Base-by-base conservation (phyloP, 2,329 filamentous ascomycete species). In the Coniella vitis region DNA sequence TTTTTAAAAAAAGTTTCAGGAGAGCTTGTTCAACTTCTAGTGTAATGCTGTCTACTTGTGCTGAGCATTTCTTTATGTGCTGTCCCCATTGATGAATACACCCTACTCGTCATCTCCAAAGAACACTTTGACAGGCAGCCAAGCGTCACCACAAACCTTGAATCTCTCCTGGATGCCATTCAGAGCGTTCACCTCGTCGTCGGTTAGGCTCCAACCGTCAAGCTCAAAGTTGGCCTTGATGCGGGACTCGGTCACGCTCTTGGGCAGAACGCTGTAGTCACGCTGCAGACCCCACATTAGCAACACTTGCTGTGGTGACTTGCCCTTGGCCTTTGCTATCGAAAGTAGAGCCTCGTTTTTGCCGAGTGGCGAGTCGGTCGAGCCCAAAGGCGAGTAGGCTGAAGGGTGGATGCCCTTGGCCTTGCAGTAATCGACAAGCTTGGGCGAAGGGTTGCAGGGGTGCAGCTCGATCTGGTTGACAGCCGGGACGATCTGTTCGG, bases 391-490 rank as follows among this genome's bases (percentile, higher is more conserved):
- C 12, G 83, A 87, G 71, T 89, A 88, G 38, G 79, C 84, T 2
- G 86, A 87, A 62, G 67, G 72, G 71, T 90, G 84, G 63, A 91
- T 90, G 59, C 79, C 82, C 72, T 88, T 87, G 56, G 76, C 69
- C 53, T 77, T 75, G 74, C 79, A 83, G 74, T 86, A 90, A 52
- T 79, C 76, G 54, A 90, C 72, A 35, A 90, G 79, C 70, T 88
- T 88, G 44, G 84, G 84, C n/a, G 84, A 88, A 2, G 86, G 85
- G 73, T 86, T 84, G 72, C 85, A 85, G 32, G 86, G 86, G 69
- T 90, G 86, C 19, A 90, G 75, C 69, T 90, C 87, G 63, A 89
- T 79, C 69, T 93, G 87, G 76, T 91, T 90, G 56, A 88, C 86
- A 16, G 86, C 84, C 13, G 78, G 78, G 45, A 74, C 66, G 54